Evolutionary conservation across 305 asterid genomes (phyloP).

Genomic region (Withania somnifera): DNA sequence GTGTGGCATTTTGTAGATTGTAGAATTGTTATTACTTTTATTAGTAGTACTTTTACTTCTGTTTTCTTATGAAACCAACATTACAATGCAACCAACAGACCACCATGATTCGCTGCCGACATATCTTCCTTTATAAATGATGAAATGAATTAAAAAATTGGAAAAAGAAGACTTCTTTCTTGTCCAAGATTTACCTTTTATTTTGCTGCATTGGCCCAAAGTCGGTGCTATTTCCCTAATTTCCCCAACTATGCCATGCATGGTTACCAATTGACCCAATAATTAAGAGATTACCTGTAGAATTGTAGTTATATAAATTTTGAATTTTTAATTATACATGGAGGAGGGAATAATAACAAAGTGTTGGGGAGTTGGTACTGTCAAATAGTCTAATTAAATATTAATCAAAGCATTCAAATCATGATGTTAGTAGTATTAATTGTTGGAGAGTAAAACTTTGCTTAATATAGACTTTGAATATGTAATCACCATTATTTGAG

Average conservation of each 20-base stretch:
- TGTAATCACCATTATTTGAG: too few species aligned
- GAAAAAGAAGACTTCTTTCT: neutral
- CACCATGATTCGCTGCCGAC: slow-evolving; percentile 7
- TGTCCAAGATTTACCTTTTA: neutral
- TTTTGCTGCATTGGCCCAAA: neutral
- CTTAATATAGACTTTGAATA: neutral
- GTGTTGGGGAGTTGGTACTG: neutral
- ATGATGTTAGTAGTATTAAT: neutral
- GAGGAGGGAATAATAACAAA: neutral
- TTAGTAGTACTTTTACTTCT: neutral
- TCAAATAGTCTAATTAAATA: neutral
- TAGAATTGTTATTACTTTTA: too few species aligned
- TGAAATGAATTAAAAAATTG: neutral
- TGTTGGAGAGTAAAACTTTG: too few species aligned
- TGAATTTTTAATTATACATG: neutral
- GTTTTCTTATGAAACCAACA: neutral
- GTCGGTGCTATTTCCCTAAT: neutral
- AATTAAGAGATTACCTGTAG: neutral
- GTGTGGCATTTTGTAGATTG: too few species aligned
- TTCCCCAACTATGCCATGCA: neutral
- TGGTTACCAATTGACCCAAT: too few species aligned
- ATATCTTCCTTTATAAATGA: slow-evolving; percentile 11
- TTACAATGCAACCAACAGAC: slow-evolving; percentile 1
- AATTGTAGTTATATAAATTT: neutral
- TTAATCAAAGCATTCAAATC: neutral